Percentiles rank a stretch among this genome's conserved stretches.
phyloP scores from a whole-genome alignment of 805 yeast species.

The Scheffersomyces lignosus region DNA sequence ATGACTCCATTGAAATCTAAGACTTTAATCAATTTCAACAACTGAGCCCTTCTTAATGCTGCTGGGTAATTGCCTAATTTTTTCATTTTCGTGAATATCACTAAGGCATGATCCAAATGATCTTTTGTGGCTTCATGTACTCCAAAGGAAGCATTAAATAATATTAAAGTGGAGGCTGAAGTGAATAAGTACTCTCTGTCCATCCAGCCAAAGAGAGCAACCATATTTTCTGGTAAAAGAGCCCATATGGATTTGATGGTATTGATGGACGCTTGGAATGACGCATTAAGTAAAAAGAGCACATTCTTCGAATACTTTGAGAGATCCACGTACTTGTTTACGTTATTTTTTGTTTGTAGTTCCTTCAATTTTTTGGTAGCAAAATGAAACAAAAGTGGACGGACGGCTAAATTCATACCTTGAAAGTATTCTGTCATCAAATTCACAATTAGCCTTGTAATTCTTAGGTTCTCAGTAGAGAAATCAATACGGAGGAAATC shows the following conservation, averaged over 20 bases:
- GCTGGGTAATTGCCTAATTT: conserved; percentile 81
- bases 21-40: conserved; percentile 61
- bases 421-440: conserved; percentile 82
- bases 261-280: conserved; percentile 78
- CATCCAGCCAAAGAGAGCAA: conserved; percentile 86
- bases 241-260: conserved; percentile 75
- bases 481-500: conserved; percentile 66
- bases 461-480: conserved; percentile 49
- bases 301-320: conserved; percentile 67
- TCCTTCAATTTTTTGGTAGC: conserved; percentile 65
- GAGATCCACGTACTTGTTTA: conserved; percentile 59
- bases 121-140: conserved; percentile 72
- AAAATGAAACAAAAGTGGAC: conserved; percentile 76
- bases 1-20: conserved; percentile 69
- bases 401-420: conserved; percentile 74
- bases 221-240: conserved; percentile 71
- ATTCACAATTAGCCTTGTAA: conserved; percentile 67
- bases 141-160: conserved; percentile 79
- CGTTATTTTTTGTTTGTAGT: conserved; percentile 35
- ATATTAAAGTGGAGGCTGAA: conserved; percentile 68
- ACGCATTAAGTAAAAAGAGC: conserved; percentile 68
- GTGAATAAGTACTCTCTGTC: conserved; percentile 81
- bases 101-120: conserved; percentile 71
- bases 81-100: conserved; percentile 71
- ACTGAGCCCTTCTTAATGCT: conserved; percentile 68